Conservation (phyloP, 2,329 filamentous ascomycete species). For the Aspergillus sp. region DNA sequence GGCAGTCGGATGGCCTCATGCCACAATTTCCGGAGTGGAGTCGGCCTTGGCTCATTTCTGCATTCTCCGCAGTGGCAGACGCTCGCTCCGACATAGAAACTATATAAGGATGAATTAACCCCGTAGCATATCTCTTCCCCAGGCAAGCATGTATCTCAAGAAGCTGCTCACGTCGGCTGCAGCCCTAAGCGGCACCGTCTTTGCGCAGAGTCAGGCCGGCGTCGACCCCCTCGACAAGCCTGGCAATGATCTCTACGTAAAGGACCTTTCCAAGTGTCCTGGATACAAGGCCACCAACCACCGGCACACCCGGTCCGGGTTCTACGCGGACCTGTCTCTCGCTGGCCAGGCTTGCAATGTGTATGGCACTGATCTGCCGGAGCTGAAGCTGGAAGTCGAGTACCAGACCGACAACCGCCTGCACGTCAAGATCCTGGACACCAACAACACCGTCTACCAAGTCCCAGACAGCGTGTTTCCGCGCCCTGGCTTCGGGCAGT, state of each 20-base stretch:
- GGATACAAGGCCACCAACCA: slow-evolving; percentile 40
- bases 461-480: slow-evolving; percentile 69
- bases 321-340: slow-evolving; percentile 69
- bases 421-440: slow-evolving; percentile 72
- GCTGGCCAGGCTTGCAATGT: slow-evolving; percentile 64
- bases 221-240: slow-evolving; percentile 26
- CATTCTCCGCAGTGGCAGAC: not conserved
- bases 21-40: no score
- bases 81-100: not conserved
- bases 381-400: slow-evolving; percentile 59
- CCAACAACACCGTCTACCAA: slow-evolving; percentile 69
- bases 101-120: not conserved
- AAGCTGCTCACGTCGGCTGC: slow-evolving; percentile 13
- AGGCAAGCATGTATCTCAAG: slow-evolving; percentile 13
- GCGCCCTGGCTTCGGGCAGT: slow-evolving; percentile 49
- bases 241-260: slow-evolving; percentile 40
- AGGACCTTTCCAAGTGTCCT: slow-evolving; percentile 46
- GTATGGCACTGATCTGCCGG: slow-evolving; percentile 58
- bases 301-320: slow-evolving; percentile 37
- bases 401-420: slow-evolving; percentile 64
- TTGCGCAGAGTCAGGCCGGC: slow-evolving; percentile 17
- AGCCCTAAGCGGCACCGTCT: slow-evolving; percentile 11
- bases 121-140: not conserved
- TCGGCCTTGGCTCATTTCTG: no score
- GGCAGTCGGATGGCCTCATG: no score